Evolutionary conservation across 768 basidiomycete genomes (phyloP), one percentile per base, ranked within the genome.

Genomic region (Trametes meyenii): DNA sequence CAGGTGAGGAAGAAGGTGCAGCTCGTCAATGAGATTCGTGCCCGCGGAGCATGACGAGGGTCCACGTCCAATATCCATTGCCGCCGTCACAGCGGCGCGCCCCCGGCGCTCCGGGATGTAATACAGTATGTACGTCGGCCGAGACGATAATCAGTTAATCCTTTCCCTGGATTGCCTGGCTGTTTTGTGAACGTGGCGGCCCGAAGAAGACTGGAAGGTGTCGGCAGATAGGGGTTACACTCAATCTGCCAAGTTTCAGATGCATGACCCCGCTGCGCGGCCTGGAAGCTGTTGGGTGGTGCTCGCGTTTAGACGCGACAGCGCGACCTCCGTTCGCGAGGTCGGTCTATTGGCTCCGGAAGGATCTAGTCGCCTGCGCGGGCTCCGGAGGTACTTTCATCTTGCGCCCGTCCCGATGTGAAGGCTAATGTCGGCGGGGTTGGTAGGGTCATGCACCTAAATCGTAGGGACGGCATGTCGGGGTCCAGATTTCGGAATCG

Each of bases 1-100:
- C 68, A 94, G 92, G 91, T 94, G 63, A 84, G 92, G 73, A 84
- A 85, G 77, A 93, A 90, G 76, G 89, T 93, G 39, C 84, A 89
- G 70, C 76, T 94, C 36, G 92, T 93, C 65, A 82, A 83, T 63
- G 85, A 86, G 74, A 93, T 93, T 69, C 87, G 89, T 68, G 83
- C 83, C 62, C 84, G 90, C 64, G 89, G 90, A 69, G 85, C 85
- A 70, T 92, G 76, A 69, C 62, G 75, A 48, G 60, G 55, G 56
- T 38, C 46, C 56, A 21, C 24, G 13, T 38, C 23, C 53, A 14
- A 51, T 55, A 23, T 42, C 50, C 33, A n/a, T 58, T 42, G 35
- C 19, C 36, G 50, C 49, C 55, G 53, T 62, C 50, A 44, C 46
- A 65, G 64, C 60, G 39, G 64, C 43, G 24, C 38, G 29, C 50